These are phyloP conservation scores for Aureobasidium sp. DNA, from an alignment of 2,329 filamentous ascomycete genomes.

Conservation along the genomic window DNA sequence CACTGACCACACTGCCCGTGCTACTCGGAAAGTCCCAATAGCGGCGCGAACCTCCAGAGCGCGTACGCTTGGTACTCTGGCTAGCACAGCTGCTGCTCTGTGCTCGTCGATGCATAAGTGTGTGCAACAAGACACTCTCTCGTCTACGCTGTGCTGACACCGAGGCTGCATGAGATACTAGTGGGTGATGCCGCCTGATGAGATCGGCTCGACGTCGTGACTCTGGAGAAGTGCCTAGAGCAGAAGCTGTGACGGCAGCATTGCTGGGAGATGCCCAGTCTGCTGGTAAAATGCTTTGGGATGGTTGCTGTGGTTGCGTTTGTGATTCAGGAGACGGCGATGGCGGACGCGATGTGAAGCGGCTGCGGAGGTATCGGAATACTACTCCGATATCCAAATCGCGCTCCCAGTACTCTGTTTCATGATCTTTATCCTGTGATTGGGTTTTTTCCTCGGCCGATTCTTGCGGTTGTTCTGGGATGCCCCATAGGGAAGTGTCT, in stretches of 20 bases:
- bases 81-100: slow-evolving; percentile 66
- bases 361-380: slow-evolving; percentile 74
- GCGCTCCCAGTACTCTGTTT: slow-evolving; percentile 81
- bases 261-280: slow-evolving; percentile 26
- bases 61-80: slow-evolving; percentile 68
- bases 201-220: slow-evolving; percentile 69
- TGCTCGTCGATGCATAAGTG: slow-evolving; percentile 24
- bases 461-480: slow-evolving; percentile 50
- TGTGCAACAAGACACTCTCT: slow-evolving; percentile 28
- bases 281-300: slow-evolving; percentile 22
- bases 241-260: slow-evolving; percentile 24
- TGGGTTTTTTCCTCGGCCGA: slow-evolving; percentile 22
- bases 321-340: slow-evolving; percentile 18
- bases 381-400: slow-evolving; percentile 87
- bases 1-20: slow-evolving; percentile 37
- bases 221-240: slow-evolving; percentile 44
- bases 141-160: slow-evolving; percentile 21
- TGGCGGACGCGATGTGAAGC: slow-evolving; percentile 52
- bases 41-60: slow-evolving; percentile 64
- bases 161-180: slow-evolving; percentile 54
- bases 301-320: slow-evolving; percentile 20
- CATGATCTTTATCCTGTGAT: slow-evolving; percentile 30
- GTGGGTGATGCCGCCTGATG: slow-evolving; percentile 80
- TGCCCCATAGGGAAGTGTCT: slow-evolving; percentile 57
- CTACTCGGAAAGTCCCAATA: slow-evolving; percentile 84